These are phyloP conservation scores for Plenodomus tracheiphilus DNA, from an alignment of 2,329 filamentous ascomycete genomes.

Conservation along the genomic window DNA sequence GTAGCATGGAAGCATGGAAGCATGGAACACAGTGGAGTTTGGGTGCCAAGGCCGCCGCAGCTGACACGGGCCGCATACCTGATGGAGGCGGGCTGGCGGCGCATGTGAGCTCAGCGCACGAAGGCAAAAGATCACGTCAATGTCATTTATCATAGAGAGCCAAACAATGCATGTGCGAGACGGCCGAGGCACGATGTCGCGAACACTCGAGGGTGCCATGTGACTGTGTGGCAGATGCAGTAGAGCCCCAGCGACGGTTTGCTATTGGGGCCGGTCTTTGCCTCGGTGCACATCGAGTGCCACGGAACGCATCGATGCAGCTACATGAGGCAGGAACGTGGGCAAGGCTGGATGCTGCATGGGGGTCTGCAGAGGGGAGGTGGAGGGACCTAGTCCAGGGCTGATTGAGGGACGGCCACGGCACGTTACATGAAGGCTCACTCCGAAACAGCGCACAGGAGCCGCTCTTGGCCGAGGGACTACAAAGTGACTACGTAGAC, in stretches of 20 bases:
- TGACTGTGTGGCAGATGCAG: too few relatives aligned
- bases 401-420: not conserved
- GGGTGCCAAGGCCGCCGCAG: conserved; percentile 3
- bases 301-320: too few relatives aligned
- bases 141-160: conserved; percentile 7
- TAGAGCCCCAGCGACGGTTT: too few relatives aligned
- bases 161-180: too few relatives aligned
- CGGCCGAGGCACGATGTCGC: too few relatives aligned
- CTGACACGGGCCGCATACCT: conserved; percentile 11
- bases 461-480: too few relatives aligned
- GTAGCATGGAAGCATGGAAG: conserved; percentile 20
- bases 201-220: too few relatives aligned
- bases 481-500: too few relatives aligned
- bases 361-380: not conserved
- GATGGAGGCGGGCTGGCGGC: conserved; percentile 2
- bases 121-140: conserved; percentile 1
- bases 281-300: too few relatives aligned
- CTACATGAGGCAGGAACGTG: too few relatives aligned
- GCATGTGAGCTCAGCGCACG: not conserved
- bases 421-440: not conserved
- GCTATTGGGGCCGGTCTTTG: too few relatives aligned
- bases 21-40: conserved; percentile 23
- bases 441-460: conserved; percentile 9
- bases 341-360: not conserved
- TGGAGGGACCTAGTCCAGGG: not conserved